Conservation (phyloP, 164 flowering plant species). For the Vitis cinerea region DNA sequence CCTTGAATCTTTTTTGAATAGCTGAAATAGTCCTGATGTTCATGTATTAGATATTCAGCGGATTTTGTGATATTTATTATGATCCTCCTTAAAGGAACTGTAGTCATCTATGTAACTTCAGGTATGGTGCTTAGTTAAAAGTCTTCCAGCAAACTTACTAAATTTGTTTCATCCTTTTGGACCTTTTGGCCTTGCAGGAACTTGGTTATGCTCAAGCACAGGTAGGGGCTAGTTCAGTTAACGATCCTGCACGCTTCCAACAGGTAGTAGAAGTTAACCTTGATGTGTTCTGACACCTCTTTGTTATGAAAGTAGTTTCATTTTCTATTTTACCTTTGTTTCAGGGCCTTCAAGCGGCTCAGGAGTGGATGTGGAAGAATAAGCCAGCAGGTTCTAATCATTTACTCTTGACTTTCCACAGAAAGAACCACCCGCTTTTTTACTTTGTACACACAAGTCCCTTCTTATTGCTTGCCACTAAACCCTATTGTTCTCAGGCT, state of each 20-base stretch:
- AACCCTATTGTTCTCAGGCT: slow-evolving; percentile 8
- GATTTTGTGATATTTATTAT: too few relatives aligned
- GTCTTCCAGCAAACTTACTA: background rate
- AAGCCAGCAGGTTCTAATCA: slow-evolving; percentile 54
- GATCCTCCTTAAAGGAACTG: too few relatives aligned
- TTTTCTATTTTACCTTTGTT: background rate
- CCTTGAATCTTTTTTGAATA: too few relatives aligned
- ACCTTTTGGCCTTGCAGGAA: slow-evolving; percentile 35
- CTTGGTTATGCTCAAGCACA: slow-evolving; percentile 39
- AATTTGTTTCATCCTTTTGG: background rate
- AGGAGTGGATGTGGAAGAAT: slow-evolving; percentile 83
- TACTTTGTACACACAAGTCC: background rate
- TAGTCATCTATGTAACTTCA: background rate
- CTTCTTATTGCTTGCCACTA: background rate
- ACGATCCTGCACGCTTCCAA: slow-evolving; percentile 55
- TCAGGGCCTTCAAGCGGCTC: slow-evolving; percentile 60
- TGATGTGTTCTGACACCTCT: background rate
- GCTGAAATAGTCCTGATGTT: too few relatives aligned
- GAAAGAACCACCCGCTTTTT: background rate
- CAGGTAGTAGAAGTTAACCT: slow-evolving; percentile 39
- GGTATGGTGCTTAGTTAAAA: background rate
- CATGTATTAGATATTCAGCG: too few relatives aligned
- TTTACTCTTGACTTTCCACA: background rate
- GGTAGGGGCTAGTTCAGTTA: slow-evolving; percentile 26
- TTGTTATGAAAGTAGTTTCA: background rate